Conservation (phyloP, 1,284 basidiomycete species). For the Melampsora occidentalis region DNA sequence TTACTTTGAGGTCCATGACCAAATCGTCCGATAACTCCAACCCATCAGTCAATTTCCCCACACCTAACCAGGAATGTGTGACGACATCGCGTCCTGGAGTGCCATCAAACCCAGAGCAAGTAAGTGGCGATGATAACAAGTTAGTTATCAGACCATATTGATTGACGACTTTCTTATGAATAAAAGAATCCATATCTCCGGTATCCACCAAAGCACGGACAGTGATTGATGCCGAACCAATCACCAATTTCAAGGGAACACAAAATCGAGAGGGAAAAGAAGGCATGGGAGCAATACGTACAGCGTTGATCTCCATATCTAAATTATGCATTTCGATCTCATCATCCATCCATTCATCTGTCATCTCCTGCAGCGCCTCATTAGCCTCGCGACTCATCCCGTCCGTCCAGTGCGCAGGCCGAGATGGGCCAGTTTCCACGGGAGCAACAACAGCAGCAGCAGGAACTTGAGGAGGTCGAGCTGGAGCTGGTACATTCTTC, state of each 20-base stretch:
- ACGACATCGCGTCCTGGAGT: constrained; percentile 6
- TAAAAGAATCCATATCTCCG: constrained; percentile 11
- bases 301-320: not conserved
- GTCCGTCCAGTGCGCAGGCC: no score
- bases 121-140: not conserved
- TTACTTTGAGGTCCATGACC: not conserved
- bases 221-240: not conserved
- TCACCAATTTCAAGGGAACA: not conserved
- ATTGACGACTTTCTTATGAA: not conserved
- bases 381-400: no score
- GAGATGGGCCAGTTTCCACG: no score
- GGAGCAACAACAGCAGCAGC: no score
- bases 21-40: not conserved
- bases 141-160: not conserved
- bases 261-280: not conserved
- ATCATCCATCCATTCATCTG: no score
- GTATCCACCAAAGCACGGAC: constrained; percentile 3
- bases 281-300: not conserved
- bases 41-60: not conserved
- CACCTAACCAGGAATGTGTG: not conserved
- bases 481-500: no score
- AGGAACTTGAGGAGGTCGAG: no score
- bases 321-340: no score
- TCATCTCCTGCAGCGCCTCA: no score
- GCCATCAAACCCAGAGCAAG: constrained; percentile 13